Percentiles rank a stretch among this genome's conserved stretches.
Conservation (phyloP, 805 yeast species). For the Isabelozyma heimii region DNA sequence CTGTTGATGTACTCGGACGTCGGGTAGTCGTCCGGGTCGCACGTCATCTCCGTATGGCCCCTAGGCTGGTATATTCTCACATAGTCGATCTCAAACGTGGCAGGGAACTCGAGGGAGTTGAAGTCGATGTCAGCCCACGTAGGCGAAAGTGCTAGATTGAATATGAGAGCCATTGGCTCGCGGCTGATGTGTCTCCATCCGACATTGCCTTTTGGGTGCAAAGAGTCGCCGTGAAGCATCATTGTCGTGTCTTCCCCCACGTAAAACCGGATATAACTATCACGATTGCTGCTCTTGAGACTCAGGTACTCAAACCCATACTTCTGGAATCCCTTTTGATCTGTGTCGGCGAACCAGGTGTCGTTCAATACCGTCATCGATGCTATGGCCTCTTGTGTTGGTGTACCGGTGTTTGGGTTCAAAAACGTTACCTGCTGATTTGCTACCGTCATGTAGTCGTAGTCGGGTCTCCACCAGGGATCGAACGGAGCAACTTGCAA, state of each 20-base stretch:
- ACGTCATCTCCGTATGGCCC: slow-evolving; percentile 24
- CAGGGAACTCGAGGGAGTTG: slow-evolving; percentile 33
- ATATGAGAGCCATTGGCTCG: slow-evolving; percentile 38
- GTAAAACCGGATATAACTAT: slow-evolving; percentile 33
- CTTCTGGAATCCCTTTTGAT: slow-evolving; percentile 20
- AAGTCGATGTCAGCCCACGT: slow-evolving; percentile 41
- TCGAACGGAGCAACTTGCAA: slow-evolving; percentile 45
- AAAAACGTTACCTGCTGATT: slow-evolving; percentile 27
- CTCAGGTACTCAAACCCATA: slow-evolving; percentile 35
- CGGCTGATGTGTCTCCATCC: slow-evolving; percentile 35
- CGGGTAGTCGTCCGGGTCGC: slow-evolving; percentile 38
- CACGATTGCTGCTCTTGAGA: slow-evolving; percentile 13
- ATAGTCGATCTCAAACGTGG: slow-evolving; percentile 35
- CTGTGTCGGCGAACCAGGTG: slow-evolving; percentile 28
- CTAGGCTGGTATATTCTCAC: slow-evolving; percentile 40
- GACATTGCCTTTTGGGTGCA: slow-evolving; percentile 38
- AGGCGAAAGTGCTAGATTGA: slow-evolving; percentile 40
- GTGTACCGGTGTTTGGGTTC: slow-evolving; percentile 38
- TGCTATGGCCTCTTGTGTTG: slow-evolving; percentile 38
- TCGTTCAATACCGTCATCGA: slow-evolving; percentile 32
- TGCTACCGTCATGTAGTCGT: slow-evolving; percentile 27
- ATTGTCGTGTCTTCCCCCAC: slow-evolving; percentile 26
- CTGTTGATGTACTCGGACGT: slow-evolving; percentile 32
- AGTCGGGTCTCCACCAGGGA: slow-evolving; percentile 42
- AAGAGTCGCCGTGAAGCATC: slow-evolving; percentile 26